Conservation (phyloP, 495 filamentous ascomycete species). For the Bacidia rubella region DNA sequence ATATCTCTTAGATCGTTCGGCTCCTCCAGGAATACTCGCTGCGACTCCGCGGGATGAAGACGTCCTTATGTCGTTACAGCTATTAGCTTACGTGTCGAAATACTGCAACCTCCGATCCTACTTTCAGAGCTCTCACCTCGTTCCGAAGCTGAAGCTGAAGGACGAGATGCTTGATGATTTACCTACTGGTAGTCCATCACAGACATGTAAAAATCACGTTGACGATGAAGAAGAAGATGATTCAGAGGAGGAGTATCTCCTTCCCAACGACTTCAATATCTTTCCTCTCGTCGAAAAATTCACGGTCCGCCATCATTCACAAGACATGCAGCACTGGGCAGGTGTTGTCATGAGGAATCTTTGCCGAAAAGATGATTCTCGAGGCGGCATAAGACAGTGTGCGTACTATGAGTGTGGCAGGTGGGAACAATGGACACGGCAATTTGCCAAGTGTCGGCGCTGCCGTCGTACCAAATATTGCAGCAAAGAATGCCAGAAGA, state of each 20-base stretch:
- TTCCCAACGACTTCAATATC: conserved; percentile 92
- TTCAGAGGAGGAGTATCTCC: conserved; percentile 76
- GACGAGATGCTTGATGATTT: conserved; percentile 63
- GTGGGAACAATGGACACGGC: conserved; percentile 90
- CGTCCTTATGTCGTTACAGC: conserved; percentile 94
- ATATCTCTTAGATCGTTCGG: conserved; percentile 58
- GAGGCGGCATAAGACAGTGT: conserved; percentile 89
- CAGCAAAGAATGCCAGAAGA: conserved; percentile 99
- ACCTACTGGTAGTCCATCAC: conserved; percentile 13
- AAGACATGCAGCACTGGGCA: conserved; percentile 99
- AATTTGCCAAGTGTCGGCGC: conserved; percentile 94
- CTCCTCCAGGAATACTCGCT: conserved; percentile 55
- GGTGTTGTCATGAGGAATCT: conserved; percentile 98
- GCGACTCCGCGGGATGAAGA: conserved; percentile 94
- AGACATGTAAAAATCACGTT: conserved; percentile 23
- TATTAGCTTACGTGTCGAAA: conserved; percentile 94
- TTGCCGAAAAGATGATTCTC: conserved; percentile 90
- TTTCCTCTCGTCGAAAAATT: conserved; percentile 98
- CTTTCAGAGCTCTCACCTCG: conserved; percentile 88
- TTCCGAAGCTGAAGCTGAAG: conserved; percentile 82
- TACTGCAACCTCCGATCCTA: conserved; percentile 93
- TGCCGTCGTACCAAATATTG: conserved; percentile 98
- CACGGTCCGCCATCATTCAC: conserved; percentile 83
- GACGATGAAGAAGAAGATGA: conserved; percentile 38
- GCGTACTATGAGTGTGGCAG: conserved; percentile 96